Percentiles rank a stretch among this genome's conserved stretches.
Conservation (phyloP, 2,329 filamentous ascomycete species). For the Cryphonectria naterciae region DNA sequence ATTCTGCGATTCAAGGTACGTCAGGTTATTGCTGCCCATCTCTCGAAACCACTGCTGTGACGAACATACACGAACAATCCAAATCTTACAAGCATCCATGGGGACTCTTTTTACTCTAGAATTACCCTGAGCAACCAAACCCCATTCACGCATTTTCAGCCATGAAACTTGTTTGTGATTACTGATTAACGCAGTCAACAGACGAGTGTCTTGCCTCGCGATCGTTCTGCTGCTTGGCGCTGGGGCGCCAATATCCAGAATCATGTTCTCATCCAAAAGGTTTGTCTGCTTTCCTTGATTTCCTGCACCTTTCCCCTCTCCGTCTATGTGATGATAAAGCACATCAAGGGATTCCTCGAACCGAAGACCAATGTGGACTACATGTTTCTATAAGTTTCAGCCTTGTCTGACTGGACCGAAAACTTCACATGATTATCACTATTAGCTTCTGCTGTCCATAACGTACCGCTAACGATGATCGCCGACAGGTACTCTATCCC, state of each 20-base stretch:
- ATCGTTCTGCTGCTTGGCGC: background rate
- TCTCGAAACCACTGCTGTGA: slow-evolving; percentile 42
- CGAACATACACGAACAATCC: slow-evolving; percentile 62
- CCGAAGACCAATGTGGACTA: slow-evolving; percentile 68
- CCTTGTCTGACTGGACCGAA: slow-evolving; percentile 64
- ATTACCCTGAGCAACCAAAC: slow-evolving; percentile 58
- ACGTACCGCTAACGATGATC: slow-evolving; percentile 37
- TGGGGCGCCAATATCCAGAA: background rate
- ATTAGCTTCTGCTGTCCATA: slow-evolving; percentile 31
- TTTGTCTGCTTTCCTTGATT: slow-evolving; percentile 39
- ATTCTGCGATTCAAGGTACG: slow-evolving; percentile 36
- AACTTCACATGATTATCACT: slow-evolving; percentile 32
- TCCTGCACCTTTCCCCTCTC: slow-evolving; percentile 31
- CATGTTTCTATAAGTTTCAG: slow-evolving; percentile 64
- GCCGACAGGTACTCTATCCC: slow-evolving; percentile 46
- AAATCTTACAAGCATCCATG: slow-evolving; percentile 62
- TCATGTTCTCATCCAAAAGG: slow-evolving; percentile 47
- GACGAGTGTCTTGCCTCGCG: slow-evolving; percentile 23
- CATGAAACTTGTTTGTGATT: background rate
- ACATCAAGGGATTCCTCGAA: slow-evolving; percentile 71
- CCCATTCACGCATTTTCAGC: slow-evolving; percentile 19
- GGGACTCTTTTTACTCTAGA: slow-evolving; percentile 57
- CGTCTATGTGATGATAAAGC: slow-evolving; percentile 60
- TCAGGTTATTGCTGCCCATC: slow-evolving; percentile 16
- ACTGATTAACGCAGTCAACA: slow-evolving; percentile 14